Percentiles rank a stretch among this genome's conserved stretches.
Conservation (phyloP, 2,329 filamentous ascomycete genomes). For the Claviceps sorghi region DNA sequence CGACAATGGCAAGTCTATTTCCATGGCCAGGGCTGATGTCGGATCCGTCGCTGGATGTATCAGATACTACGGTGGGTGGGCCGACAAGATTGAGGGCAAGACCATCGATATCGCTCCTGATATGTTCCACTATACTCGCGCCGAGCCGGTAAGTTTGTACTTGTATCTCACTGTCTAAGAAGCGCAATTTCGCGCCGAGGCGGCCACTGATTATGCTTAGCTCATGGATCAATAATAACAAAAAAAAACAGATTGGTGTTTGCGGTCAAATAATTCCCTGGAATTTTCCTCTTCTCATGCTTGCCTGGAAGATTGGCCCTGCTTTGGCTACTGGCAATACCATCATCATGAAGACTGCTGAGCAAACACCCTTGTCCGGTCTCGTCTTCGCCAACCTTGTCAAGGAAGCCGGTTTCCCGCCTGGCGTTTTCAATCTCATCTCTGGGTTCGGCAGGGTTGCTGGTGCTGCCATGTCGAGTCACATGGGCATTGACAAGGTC, state of each 20-base stretch:
- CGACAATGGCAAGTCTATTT: slow-evolving; percentile 75
- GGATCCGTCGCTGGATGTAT: slow-evolving; percentile 52
- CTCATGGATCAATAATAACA: background rate
- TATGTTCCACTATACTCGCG: slow-evolving; percentile 68
- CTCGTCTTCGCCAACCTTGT: slow-evolving; percentile 50
- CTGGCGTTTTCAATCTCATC: slow-evolving; percentile 63
- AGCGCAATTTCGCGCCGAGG: background rate
- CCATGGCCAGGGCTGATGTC: slow-evolving; percentile 63
- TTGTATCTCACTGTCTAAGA: background rate
- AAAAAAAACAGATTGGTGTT: slow-evolving; percentile 41
- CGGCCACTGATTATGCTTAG: background rate
- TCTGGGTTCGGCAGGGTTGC: slow-evolving; percentile 67
- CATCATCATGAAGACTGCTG: slow-evolving; percentile 59
- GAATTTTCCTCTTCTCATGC: slow-evolving; percentile 78
- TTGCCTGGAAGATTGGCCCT: slow-evolving; percentile 68
- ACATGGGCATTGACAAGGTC: slow-evolving; percentile 74
- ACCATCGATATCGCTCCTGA: slow-evolving; percentile 65
- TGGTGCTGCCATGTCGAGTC: slow-evolving; percentile 59
- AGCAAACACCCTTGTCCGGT: slow-evolving; percentile 60
- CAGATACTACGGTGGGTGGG: slow-evolving; percentile 67
- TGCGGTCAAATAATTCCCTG: slow-evolving; percentile 82
- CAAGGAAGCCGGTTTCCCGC: slow-evolving; percentile 65
- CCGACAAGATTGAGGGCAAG: slow-evolving; percentile 83
- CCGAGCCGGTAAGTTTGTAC: slow-evolving; percentile 47
- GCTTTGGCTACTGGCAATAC: slow-evolving; percentile 60